A percentile compares a stretch with the other conserved stretches of the same genome.
phyloP scores from a whole-genome alignment of 2,329 filamentous ascomycete species.

The Colletotrichum caudatum region DNA sequence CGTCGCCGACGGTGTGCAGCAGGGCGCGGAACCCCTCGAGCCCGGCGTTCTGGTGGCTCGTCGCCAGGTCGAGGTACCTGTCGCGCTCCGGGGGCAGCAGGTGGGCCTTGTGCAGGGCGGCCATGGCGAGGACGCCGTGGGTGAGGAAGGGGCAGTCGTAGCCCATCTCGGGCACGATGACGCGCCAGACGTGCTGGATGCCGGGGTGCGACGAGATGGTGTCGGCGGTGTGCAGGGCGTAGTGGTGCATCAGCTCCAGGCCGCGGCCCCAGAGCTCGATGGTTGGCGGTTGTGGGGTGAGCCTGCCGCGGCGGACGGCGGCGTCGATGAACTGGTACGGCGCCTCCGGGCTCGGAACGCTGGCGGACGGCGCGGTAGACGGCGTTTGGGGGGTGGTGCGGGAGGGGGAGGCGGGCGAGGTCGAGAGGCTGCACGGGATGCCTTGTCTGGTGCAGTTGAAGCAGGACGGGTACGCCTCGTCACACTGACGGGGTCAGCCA shows the following conservation, averaged over 20 bases:
- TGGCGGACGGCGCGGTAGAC: background rate
- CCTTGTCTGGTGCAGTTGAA: slow-evolving; percentile 49
- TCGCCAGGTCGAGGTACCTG: slow-evolving; percentile 46
- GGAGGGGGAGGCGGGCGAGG: background rate
- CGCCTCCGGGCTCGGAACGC: slow-evolving; percentile 1
- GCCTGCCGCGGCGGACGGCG: background rate
- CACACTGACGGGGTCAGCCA: slow-evolving; percentile 34
- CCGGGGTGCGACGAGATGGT: slow-evolving; percentile 45
- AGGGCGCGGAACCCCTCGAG: slow-evolving; percentile 47
- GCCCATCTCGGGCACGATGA: slow-evolving; percentile 46
- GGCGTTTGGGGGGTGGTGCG: slow-evolving; percentile 2
- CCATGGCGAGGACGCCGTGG: slow-evolving; percentile 49
- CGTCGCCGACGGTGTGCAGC: slow-evolving; percentile 41
- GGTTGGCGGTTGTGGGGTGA: background rate
- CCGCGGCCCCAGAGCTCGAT: slow-evolving; percentile 34
- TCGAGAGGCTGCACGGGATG: slow-evolving; percentile 47
- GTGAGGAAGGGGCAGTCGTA: slow-evolving; percentile 48
- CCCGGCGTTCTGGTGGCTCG: slow-evolving; percentile 49
- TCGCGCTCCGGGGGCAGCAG: slow-evolving; percentile 45
- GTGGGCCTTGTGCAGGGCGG: slow-evolving; percentile 49
- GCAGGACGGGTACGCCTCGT: slow-evolving; percentile 48
- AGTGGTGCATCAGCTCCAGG: slow-evolving; percentile 51
- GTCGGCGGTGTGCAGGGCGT: slow-evolving; percentile 45
- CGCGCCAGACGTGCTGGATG: slow-evolving; percentile 46
- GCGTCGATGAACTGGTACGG: slow-evolving; percentile 8